Evolutionary conservation across 2,329 filamentous ascomycete genomes (phyloP), one percentile per base, ranked within the genome.

Genomic region (Aspergillus ochraceus): DNA sequence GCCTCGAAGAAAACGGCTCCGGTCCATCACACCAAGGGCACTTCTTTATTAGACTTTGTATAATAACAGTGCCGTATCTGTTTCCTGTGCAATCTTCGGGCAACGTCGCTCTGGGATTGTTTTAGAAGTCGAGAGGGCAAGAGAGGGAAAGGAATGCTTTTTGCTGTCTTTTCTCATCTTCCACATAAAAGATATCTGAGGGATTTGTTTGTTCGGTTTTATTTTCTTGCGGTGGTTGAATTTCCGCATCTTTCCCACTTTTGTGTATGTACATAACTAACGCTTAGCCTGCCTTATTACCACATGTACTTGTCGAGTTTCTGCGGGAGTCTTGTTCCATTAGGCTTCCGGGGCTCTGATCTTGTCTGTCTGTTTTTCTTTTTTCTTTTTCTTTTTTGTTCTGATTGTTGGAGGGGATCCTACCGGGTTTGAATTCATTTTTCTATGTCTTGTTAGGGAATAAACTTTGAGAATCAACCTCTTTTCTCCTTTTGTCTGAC

Each of bases 271-370:
- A 74, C 67, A 74, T 74, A 74, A 69, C 62, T 61, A 61, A 60
- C 64, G 65, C 64, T 62, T 52, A 50, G 32, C 60, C 54, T 62
- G 55, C 57, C 64, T 61, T 66, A 63, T 70, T 66, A 60, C 67
- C 67, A 66, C 63, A 65, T 73, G 68, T 74, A 73, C 65, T 69
- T 66, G 69, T 71, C 69, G 66, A 66, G 66, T 66, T 58, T 61
- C 52, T 61, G 64, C 65, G 66, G 60, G 66, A 64, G 55, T 55
- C 60, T 39, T 60, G 63, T 54, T 55, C 59, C 2, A 42, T 36
- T 24, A 12, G 45, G 19, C 45, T 22, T 29, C 55, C 58, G 54
- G 62, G 60, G 63, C 46, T 55, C 57, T 55, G 59, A 55, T 64
- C 61, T 54, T 64, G 65, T 70, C 67, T 64, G 64, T 69, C 67